Evolutionary conservation across 768 basidiomycete genomes (phyloP), one percentile per base, ranked within the genome.

Genomic region (Rhizopogon roseolus): DNA sequence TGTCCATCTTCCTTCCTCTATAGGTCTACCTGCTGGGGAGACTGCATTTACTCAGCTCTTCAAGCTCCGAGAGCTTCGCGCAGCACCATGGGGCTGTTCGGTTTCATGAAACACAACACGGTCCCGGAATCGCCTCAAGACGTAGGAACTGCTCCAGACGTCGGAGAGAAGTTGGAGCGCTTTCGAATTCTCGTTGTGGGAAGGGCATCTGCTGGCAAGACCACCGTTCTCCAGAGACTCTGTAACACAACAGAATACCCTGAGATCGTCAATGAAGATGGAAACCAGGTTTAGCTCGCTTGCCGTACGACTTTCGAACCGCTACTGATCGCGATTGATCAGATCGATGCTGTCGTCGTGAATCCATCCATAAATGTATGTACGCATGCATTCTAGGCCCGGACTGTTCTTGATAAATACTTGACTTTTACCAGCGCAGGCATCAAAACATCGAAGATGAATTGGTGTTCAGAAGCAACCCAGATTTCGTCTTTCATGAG

Each of bases 401-500:
- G 6, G 8, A 25, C 17, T 25, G n/a, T n/a, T 17, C 54, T 73
- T 37, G 44, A 66, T 41, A 29, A 52, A 58, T 29, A 50, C 62
- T 46, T 58, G 72, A 34, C 56, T 58, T 1, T 71, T 66, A 29
- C 29, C 3, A 19, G 28, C 16, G 45, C 7, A 16, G 28, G 13
- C 22, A 6, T 6, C 72, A 73, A 54, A 57, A 73, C 55, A 67
- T 73, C 36, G 41, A 64, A 42, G 49, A 58, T 28, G 53, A 63
- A 41, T 56, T 73, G 32, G 57, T 58, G 2, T 73, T 66, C 57
- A 52, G 52, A 39, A 67, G 58, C 54, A 66, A 66, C 40, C 62
- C 60, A 1, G 34, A 56, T 14, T 72, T 70, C 50, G 62, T 68
- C 44, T 73, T 73, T 48, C 73, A 73, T 41, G 72, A 74, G 25